These are phyloP conservation scores for Moesziomyces globuligerus DNA, from an alignment of 1,284 basidiomycete genomes.

Conservation along the genomic window DNA sequence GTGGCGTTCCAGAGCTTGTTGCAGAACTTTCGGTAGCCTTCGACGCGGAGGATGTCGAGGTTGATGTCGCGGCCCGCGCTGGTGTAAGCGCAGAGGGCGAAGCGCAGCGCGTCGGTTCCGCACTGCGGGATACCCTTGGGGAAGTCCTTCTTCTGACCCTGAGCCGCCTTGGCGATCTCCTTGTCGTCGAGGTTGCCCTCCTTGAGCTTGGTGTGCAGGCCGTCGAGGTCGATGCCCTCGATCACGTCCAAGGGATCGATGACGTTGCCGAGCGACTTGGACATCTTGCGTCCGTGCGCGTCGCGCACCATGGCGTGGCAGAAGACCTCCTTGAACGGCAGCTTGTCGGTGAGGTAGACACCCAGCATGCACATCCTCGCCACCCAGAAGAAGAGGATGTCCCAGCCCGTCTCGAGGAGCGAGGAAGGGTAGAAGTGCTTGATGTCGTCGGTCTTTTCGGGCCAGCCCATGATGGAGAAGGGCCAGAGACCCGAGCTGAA, in stretches of 20 bases:
- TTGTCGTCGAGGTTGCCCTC: constrained; percentile 94
- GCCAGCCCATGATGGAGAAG: constrained; percentile 98
- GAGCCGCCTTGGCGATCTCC: constrained; percentile 89
- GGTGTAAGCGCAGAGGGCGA: constrained; percentile 94
- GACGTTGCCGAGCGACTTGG: constrained; percentile 97
- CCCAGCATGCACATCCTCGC: constrained; percentile 98
- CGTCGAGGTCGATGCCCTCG: constrained; percentile 82
- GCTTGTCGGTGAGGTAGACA: constrained; percentile 83
- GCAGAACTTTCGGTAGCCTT: constrained; percentile 98
- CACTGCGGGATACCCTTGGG: constrained; percentile 99
- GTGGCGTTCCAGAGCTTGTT: constrained; percentile 99
- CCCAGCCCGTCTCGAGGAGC: constrained; percentile 97
- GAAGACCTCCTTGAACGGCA: constrained; percentile 97
- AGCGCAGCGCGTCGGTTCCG: constrained; percentile 94
- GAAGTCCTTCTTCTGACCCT: constrained; percentile 98
- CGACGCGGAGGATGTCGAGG: constrained; percentile 93
- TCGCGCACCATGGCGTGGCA: constrained; percentile 99
- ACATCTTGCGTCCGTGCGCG: constrained; percentile 98
- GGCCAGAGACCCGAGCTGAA: constrained; percentile 99
- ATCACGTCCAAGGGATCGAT: constrained; percentile 98
- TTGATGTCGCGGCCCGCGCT: constrained; percentile 71
- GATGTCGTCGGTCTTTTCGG: constrained; percentile 71
- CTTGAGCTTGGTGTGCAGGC: constrained; percentile 85
- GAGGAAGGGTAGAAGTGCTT: constrained; percentile 84
- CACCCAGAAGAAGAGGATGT: constrained; percentile 99